phyloP scores from a whole-genome alignment of 78 protist species.

The Polysphondylium violaceum region DNA sequence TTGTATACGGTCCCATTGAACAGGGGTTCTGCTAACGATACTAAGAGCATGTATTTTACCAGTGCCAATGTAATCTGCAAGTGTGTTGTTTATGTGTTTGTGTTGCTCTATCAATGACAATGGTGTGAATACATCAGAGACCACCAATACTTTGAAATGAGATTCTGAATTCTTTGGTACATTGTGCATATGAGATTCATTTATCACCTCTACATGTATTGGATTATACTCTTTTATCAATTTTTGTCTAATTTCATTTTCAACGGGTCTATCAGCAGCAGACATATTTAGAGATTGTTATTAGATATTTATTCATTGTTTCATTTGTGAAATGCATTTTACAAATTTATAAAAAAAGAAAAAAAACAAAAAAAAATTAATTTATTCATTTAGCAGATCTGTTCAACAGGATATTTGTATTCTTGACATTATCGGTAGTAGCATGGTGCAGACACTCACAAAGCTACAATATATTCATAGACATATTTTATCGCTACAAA shows the following conservation, averaged over 20 bases:
- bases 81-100: conserved; percentile 71
- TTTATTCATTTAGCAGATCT: too few species aligned
- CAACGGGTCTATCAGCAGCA: background rate
- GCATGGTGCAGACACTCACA: too few species aligned
- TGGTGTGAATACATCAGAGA: conserved; percentile 79
- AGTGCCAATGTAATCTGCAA: conserved; percentile 60
- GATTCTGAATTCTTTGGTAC: conserved; percentile 85
- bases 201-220: conserved; percentile 46
- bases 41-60: conserved; percentile 91
- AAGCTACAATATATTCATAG: too few species aligned
- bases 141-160: conserved; percentile 88
- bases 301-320: too few species aligned
- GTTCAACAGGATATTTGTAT: too few species aligned
- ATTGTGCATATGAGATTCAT: conserved; percentile 82
- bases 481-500: too few species aligned
- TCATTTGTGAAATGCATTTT: too few species aligned
- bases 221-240: conserved; percentile 20
- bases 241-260: background rate
- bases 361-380: too few species aligned
- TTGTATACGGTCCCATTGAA: conserved; percentile 87
- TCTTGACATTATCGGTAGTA: too few species aligned
- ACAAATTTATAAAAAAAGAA: too few species aligned
- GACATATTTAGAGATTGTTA: too few species aligned
- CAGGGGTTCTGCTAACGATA: conserved; percentile 79
- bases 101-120: conserved; percentile 80